Base-by-base conservation (phyloP, 2,329 filamentous ascomycete species). In the Mycosphaerella sp. region DNA sequence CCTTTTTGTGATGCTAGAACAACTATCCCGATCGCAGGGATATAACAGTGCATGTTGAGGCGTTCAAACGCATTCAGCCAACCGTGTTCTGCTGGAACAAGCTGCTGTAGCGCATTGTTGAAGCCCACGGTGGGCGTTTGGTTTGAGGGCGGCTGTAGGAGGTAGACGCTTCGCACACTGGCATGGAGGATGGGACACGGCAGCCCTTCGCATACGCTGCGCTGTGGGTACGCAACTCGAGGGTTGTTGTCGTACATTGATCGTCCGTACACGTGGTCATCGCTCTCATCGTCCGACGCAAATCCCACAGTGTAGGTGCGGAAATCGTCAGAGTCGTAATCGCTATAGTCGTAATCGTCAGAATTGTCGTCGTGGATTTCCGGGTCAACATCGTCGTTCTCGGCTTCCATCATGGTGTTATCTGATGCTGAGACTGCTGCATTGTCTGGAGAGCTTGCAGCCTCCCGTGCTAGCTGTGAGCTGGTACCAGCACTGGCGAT, bases 1-100 rank as follows among this genome's bases (percentile, higher is more conserved):
- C 87, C 87, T 45, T 78, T 79, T n/a, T 83, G 78, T 9, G 83
- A 84, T 0, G 79, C 87, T 1, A 85, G 72, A 2, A 88, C 74
- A 7, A 90, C 78, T 11, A 90, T 73, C n/a, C 78, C 84, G 1
- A 93, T 73, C 61, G 87, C 83, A 0, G 85, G 84, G 1, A 91
- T 81, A 48, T 83, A 77, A 0, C 78, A 72, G 38, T 82, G 70
- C 76, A 87, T 82, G 69, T 79, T 84, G 21, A 88, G 70, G 6
- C 82, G 78, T 59, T 83, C 75, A 41, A 72, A 69, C 26, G 66
- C 61, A 54, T 61, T 57, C 58, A 71, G 64, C 42, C 49, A 59
- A 9, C 55, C 45, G 61, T 58, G 43, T 60, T 65, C 34, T 59
- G 59, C 51, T 67, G 62, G 47, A 49, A 64, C 57, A 68, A 55